Conservation (phyloP, 208 protist genomes). For the Phytomonas francai region DNA sequence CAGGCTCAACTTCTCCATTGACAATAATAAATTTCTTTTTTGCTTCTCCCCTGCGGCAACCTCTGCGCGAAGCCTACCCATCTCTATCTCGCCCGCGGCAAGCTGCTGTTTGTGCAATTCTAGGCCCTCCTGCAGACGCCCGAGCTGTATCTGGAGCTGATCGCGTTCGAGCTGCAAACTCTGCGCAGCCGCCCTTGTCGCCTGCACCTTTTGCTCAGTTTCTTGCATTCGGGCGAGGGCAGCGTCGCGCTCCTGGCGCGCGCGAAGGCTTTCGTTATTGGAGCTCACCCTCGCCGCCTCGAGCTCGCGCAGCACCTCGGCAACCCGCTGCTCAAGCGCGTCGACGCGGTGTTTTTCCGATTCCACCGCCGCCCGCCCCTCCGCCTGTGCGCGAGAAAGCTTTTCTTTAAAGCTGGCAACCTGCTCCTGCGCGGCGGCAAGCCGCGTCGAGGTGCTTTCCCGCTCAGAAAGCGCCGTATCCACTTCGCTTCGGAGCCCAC, state of each 20-base stretch:
- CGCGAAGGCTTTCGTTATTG: constrained; percentile 22
- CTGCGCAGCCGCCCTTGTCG: constrained; percentile 16
- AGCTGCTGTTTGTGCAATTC: constrained; percentile 52
- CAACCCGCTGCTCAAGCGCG: constrained; percentile 19
- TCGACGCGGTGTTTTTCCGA: constrained; percentile 21
- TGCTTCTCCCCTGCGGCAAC: constrained; percentile 31
- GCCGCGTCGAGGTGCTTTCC: constrained; percentile 14
- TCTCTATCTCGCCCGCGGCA: constrained; percentile 24
- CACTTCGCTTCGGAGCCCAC: constrained; percentile 15
- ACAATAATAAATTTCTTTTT: constrained; percentile 29
- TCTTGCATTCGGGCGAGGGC: constrained; percentile 18
- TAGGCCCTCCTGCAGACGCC: constrained; percentile 38
- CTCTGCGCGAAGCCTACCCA: constrained; percentile 31
- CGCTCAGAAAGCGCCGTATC: constrained; percentile 15
- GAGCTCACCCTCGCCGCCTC: constrained; percentile 20
- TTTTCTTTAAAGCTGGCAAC: constrained; percentile 11
- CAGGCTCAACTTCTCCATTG: constrained; percentile 49
- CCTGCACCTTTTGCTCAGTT: constrained; percentile 17
- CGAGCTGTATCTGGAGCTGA: constrained; percentile 25
- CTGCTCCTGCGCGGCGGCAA: constrained; percentile 24
- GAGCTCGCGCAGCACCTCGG: constrained; percentile 20
- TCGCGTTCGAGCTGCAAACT: constrained; percentile 26
- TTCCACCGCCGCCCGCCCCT: constrained; percentile 12
- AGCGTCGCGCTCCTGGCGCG: constrained; percentile 22
- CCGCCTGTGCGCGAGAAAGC: constrained; percentile 12